Evolutionary conservation across 2,329 filamentous ascomycete genomes (phyloP).

Genomic region (Coniochaeta ligniaria): DNA sequence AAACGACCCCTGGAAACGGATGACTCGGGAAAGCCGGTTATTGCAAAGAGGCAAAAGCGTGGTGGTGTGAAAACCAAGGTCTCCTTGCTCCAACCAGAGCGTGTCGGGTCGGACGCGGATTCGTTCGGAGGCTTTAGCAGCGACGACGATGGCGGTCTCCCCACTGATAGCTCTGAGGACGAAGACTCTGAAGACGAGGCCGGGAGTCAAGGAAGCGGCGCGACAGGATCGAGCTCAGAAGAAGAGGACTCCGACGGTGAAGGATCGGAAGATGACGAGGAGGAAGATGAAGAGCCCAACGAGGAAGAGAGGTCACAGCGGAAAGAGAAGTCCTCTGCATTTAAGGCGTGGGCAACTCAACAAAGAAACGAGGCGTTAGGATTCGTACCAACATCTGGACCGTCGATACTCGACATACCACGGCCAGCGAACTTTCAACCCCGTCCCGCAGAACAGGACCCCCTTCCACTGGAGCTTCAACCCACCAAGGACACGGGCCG

Average conservation of each 20-base stretch:
- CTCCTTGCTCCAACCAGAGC: constrained; percentile 33
- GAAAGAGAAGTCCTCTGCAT: constrained; percentile 53
- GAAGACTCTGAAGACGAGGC: constrained; percentile 13
- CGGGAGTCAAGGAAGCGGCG: constrained; percentile 12
- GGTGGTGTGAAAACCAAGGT: constrained; percentile 52
- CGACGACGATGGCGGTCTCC: constrained; percentile 14
- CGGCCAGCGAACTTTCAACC: constrained; percentile 57
- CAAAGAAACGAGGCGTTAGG: constrained; percentile 78
- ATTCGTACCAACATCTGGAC: constrained; percentile 38
- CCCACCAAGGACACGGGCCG: constrained; percentile 53
- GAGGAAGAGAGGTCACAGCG: constrained; percentile 21
- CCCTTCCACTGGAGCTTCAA: constrained; percentile 59
- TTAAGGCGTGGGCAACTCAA: constrained; percentile 88
- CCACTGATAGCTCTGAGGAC: constrained; percentile 20
- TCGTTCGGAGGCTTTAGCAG: constrained; percentile 56
- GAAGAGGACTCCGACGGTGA: constrained; percentile 23
- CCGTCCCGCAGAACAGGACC: constrained; percentile 62
- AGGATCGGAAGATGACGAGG: constrained; percentile 15
- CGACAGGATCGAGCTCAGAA: constrained; percentile 22
- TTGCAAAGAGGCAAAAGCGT: constrained; percentile 75
- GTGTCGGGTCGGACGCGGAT: constrained; percentile 35
- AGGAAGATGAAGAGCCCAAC: constrained; percentile 22
- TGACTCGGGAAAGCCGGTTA: constrained; percentile 69
- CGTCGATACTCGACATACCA: constrained; percentile 41
- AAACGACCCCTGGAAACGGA: constrained; percentile 81